Percentiles rank a stretch among this genome's conserved stretches.
phyloP scores from a whole-genome alignment of 2,329 filamentous ascomycete genomes.

The Amylocarpus encephaloides region DNA sequence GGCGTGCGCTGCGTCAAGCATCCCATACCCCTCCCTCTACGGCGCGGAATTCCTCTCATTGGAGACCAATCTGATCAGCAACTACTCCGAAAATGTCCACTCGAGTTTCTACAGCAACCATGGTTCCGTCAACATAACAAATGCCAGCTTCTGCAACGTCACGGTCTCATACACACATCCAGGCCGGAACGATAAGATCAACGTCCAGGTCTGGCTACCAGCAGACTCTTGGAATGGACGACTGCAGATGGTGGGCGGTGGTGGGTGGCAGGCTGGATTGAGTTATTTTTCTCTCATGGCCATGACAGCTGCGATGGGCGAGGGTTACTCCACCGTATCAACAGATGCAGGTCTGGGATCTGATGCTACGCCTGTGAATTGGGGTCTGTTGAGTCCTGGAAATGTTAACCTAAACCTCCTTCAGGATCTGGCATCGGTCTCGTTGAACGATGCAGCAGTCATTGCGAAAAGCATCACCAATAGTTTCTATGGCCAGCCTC shows the following conservation, averaged over 20 bases:
- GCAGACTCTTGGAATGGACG: conserved; percentile 29
- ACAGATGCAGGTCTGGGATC: conserved; percentile 25
- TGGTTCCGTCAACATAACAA: not conserved
- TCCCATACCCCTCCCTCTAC: not conserved
- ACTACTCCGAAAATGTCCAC: not conserved
- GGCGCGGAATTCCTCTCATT: not conserved
- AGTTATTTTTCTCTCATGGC: conserved; percentile 10
- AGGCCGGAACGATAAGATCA: conserved; percentile 20
- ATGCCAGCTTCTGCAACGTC: conserved; percentile 26
- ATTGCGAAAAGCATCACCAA: conserved; percentile 32
- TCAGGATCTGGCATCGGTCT: conserved; percentile 33
- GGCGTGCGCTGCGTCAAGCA: not conserved
- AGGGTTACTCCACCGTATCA: conserved; percentile 28
- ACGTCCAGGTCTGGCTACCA: conserved; percentile 27
- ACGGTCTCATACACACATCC: conserved; percentile 28
- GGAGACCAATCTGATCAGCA: not conserved
- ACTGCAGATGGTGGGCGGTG: conserved; percentile 30
- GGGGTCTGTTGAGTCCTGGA: conserved; percentile 10
- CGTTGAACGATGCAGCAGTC: conserved; percentile 31
- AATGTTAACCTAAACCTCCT: conserved; percentile 22
- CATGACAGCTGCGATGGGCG: conserved; percentile 24
- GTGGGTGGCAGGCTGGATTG: conserved; percentile 14
- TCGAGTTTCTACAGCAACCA: not conserved
- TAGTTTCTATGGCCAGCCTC: conserved; percentile 31
- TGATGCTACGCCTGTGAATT: not conserved